Base-by-base conservation (phyloP, 179 eudicot species). In the Monotropa hypopitys region DNA sequence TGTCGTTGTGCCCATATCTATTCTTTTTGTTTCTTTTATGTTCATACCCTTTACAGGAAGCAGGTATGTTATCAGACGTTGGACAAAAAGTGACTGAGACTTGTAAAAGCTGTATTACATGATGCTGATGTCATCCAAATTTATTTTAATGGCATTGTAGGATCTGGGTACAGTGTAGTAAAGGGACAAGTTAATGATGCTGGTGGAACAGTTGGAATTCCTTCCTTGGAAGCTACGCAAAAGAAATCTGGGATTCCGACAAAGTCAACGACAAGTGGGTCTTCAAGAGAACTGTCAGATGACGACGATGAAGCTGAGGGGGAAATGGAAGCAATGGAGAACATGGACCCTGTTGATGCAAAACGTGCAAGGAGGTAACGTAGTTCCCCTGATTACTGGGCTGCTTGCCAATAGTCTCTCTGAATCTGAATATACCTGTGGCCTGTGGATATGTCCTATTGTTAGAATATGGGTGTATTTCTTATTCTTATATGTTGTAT, bases 331-430 rank as follows among this genome's bases (percentile, higher is more conserved):
- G 80, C 88, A 76, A 81, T 84, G 75, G 85, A 86, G 21, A 86
- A 79, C 75, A 78, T 21, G 85, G 91, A 88, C 77, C 97, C 93
- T 54, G 42, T 89, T 35, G 92, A 94, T 86, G 93, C 83, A 15
- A 95, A 93, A 84, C 97, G 99, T 72, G 89, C 90, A 38, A 85
- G 99, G 79, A 93, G 99, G 99, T 95, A 87, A 62, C 43, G 20
- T 72, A 59, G 50, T 80, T 72, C 57, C 35, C 6, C 49, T 57
- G 33, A 7, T 33, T 65, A 16, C 49, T 40, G n/a, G n/a, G n/a
- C n/a, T 59, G 15, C 50, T 23, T 26, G 7, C 23, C 53, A 26
- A 54, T 42, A 45, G 50, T 21, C 38, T 33, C 30, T 67, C 23
- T 53, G 23, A 79, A 28, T 30, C 43, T 74, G 15, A 47, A 15